Conservation (phyloP, 225 moss, liverwort and hornwort genomes). For the Physcomitrellopsis africana region DNA sequence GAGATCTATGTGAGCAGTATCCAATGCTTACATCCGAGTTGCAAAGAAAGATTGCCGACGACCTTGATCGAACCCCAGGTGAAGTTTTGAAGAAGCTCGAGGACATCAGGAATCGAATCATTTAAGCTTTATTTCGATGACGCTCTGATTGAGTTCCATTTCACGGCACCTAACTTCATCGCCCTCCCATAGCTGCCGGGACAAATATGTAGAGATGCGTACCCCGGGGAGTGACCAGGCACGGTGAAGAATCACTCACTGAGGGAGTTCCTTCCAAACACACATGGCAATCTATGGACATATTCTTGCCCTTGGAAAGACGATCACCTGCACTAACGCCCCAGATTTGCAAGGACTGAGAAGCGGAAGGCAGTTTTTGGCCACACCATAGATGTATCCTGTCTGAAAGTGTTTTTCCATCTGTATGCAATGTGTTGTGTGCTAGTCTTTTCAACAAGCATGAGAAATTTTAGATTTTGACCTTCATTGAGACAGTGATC, state of each 20-base stretch:
- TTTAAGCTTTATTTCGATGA: constrained; percentile 36
- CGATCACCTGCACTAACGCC: background rate
- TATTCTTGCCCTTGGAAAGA: background rate
- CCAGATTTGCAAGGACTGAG: constrained; percentile 24
- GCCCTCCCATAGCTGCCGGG: constrained; percentile 18
- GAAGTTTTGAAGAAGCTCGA: constrained; percentile 99
- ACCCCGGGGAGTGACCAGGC: constrained; percentile 28
- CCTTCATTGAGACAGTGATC: too few species aligned
- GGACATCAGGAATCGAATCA: constrained; percentile 96
- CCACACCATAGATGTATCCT: too few species aligned
- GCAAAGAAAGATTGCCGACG: constrained; percentile 96
- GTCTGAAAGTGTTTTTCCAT: too few species aligned
- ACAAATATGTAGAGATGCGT: constrained; percentile 19
- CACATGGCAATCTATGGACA: constrained; percentile 19
- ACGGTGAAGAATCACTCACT: constrained; percentile 20
- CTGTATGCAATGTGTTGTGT: too few species aligned
- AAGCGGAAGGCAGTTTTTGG: constrained; percentile 13
- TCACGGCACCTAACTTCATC: constrained; percentile 19
- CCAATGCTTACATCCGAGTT: constrained; percentile 82
- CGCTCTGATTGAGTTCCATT: constrained; percentile 23
- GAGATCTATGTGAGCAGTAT: constrained; percentile 97
- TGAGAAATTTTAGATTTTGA: too few species aligned
- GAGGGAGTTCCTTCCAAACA: constrained; percentile 7
- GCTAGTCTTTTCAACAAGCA: too few species aligned
- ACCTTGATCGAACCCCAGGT: constrained; percentile 97